A percentile compares a stretch with the other conserved stretches of the same genome.
Evolutionary conservation across 2,329 filamentous ascomycete species (phyloP).

Genomic region (Penicillium paneum): DNA sequence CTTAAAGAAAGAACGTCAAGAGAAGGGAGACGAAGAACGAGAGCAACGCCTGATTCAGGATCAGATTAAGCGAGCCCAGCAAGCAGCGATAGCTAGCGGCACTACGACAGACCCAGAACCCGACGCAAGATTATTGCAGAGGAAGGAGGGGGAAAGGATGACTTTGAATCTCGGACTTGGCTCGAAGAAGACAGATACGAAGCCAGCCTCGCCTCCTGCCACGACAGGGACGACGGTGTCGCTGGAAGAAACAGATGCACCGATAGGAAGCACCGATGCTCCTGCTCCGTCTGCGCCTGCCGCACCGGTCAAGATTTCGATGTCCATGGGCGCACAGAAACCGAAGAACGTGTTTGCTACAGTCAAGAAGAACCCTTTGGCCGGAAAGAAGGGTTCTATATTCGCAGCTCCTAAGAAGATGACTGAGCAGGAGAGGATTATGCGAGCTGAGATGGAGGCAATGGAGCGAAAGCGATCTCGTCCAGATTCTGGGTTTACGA

Average conservation of each 20-base stretch:
- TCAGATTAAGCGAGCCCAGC: conserved; percentile 75
- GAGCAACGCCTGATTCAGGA: conserved; percentile 79
- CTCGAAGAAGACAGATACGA: conserved; percentile 27
- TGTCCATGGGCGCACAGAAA: conserved; percentile 58
- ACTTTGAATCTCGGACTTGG: conserved; percentile 62
- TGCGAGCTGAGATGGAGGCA: conserved; percentile 67
- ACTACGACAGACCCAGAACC: conserved; percentile 39
- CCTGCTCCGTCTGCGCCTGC: conserved; percentile 16
- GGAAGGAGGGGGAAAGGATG: conserved; percentile 71
- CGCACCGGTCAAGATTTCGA: conserved; percentile 49
- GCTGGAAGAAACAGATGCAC: conserved; percentile 17
- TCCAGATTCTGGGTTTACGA: conserved; percentile 28
- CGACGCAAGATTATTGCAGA: conserved; percentile 46
- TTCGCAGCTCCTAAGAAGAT: conserved; percentile 71
- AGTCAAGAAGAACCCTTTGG: conserved; percentile 67
- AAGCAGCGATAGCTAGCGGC: conserved; percentile 50
- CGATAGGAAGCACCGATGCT: conserved; percentile 16
- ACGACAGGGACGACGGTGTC: not conserved
- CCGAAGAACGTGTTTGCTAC: conserved; percentile 67
- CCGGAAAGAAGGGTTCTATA: conserved; percentile 61
- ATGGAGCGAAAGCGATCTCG: conserved; percentile 64
- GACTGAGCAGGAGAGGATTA: conserved; percentile 83
- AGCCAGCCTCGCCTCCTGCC: conserved; percentile 18
- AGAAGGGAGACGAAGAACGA: conserved; percentile 85
- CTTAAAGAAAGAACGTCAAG: conserved; percentile 76